Evolutionary conservation across 805 yeast species (phyloP), one percentile per base, ranked within the genome.

Genomic region (Ogataea sp.): DNA sequence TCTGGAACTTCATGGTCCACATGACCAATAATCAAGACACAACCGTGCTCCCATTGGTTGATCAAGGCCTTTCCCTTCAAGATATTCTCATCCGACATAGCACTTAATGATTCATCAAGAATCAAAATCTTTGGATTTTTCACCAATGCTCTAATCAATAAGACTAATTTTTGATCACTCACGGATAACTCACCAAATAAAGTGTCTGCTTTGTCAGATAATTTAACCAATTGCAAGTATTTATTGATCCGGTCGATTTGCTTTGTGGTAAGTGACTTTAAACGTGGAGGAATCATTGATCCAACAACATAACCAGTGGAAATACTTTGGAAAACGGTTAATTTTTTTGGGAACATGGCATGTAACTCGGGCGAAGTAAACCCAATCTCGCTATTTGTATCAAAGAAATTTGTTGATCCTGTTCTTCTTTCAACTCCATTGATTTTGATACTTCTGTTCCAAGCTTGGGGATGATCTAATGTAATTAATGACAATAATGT

Each of bases 391-490:
- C 73, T 71, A 60, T 90, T 90, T 43, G 85, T 78, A 37, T 80
- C 83, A 52, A 86, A 87, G 54, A 83, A 89, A 43, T 77, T 79
- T 14, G 80, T 75, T 30, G 63, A 67, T 2, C 97, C 98, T 0
- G 89, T 79, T 43, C 70, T 71, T 31, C 97, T 71, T 8, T 78
- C 73, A 25, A 70, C 69, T 0, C 88, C 87, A 48, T 82, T 70
- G 34, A 87, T 65, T 7, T 64, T 59, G 18, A 93, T 70, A 18
- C 71, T 75, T 5, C 76, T 70, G 48, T 77, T 80, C 97, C 97
- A 90, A 2, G 96, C 80, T 60, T 90, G 96, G 1, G 98, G 98
- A 56, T 90, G 98, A 51, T 90, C 98, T 4, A 95, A 88, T 0
- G 96, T 88, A 23, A 90, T 68, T 34, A 93, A 58, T 2, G 97